Conservation (phyloP, 805 yeast species). For the Lachancea meyersii region DNA sequence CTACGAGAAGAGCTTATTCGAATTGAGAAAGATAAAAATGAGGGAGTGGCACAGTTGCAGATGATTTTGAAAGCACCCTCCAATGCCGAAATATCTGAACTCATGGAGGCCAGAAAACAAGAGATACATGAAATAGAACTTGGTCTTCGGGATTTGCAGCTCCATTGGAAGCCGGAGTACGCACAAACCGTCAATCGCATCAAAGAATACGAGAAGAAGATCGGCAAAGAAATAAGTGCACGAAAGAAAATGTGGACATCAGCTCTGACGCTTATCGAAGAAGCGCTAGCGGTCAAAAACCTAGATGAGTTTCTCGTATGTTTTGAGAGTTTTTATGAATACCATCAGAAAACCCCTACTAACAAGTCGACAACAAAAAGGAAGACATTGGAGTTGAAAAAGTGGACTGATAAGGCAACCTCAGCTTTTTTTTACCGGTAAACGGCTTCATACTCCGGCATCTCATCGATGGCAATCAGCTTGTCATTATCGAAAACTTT, state of each 20-base stretch:
- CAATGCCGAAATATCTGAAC: conserved; percentile 12
- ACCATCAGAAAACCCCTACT: background rate
- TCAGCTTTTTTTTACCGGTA: too few species aligned
- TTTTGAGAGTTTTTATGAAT: background rate
- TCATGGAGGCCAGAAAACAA: conserved; percentile 7
- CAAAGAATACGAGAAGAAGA: conserved; percentile 9
- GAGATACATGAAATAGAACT: conserved; percentile 10
- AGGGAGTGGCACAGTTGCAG: conserved; percentile 10
- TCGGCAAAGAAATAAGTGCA: conserved; percentile 15
- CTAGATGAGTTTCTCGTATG: conserved; percentile 24
- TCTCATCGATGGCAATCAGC: too few species aligned
- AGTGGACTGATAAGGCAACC: conserved; percentile 1
- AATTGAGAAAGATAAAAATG: conserved; percentile 17
- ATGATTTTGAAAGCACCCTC: conserved; percentile 14
- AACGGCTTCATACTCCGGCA: too few species aligned
- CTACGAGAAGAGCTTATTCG: conserved; percentile 22
- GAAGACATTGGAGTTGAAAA: conserved; percentile 27
- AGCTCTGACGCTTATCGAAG: conserved; percentile 21
- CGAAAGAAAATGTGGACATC: conserved; percentile 18
- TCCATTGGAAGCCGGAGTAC: conserved; percentile 15
- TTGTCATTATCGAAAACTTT: too few species aligned
- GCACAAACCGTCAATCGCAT: conserved; percentile 13
- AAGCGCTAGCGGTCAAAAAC: conserved; percentile 21
- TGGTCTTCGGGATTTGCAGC: conserved; percentile 11
- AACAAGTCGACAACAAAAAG: conserved; percentile 6